Evolutionary conservation across 441 rosid genomes (phyloP).

Genomic region (Pelargonium cotyledonis): DNA sequence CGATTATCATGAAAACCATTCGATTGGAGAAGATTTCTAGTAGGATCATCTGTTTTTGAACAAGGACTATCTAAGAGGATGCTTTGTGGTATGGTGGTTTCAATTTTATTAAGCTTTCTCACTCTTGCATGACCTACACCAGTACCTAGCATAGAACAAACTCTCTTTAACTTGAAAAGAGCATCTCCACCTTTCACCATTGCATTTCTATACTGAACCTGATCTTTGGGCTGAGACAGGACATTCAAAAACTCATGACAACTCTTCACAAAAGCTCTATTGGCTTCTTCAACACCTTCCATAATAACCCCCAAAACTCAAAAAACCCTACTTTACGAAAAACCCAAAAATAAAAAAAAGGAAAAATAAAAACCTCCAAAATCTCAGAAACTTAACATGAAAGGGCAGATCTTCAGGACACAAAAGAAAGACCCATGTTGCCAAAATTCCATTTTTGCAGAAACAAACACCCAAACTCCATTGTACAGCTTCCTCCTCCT

Average conservation of each 20-base stretch:
- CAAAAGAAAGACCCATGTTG: conserved; percentile 24
- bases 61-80: conserved; percentile 51
- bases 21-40: conserved; percentile 42
- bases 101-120: conserved; percentile 53
- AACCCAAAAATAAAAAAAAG: conserved; percentile 17
- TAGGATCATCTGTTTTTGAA: conserved; percentile 32
- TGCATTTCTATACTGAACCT: conserved; percentile 42
- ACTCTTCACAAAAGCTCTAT: conserved; percentile 67
- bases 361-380: conserved; percentile 19
- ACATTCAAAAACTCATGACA: conserved; percentile 53
- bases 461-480: conserved; percentile 18
- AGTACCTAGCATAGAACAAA: conserved; percentile 52
- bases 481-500: conserved; percentile 5
- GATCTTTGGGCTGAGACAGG: conserved; percentile 53
- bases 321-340: conserved; percentile 27
- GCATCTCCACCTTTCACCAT: conserved; percentile 72
- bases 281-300: conserved; percentile 90
- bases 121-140: conserved; percentile 90
- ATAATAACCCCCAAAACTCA: conserved; percentile 27
- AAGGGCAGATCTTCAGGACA: conserved; percentile 19
- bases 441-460: conserved; percentile 32
- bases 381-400: conserved; percentile 10
- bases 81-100: conserved; percentile 40
- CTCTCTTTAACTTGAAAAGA: conserved; percentile 73
- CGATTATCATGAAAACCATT: conserved; percentile 18